A percentile compares a stretch with the other conserved stretches of the same genome.
These are phyloP conservation scores for Pseudopithomyces chartarum DNA, from an alignment of 2,329 filamentous ascomycete species.

Conservation along the genomic window DNA sequence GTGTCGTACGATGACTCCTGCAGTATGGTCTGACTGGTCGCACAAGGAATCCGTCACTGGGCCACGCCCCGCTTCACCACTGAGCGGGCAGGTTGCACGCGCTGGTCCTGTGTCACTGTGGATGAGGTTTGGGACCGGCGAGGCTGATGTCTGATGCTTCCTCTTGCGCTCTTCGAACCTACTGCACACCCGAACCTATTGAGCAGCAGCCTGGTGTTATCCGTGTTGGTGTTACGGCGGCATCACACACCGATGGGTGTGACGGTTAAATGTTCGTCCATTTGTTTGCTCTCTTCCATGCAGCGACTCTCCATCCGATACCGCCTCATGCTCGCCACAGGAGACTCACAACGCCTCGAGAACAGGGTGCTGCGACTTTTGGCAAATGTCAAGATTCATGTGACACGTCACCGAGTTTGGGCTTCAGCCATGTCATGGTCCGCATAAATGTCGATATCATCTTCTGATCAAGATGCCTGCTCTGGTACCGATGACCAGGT, in stretches of 20 bases:
- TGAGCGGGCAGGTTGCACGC: slow-evolving; percentile 9
- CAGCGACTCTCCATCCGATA: neutral
- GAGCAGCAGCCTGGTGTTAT: neutral
- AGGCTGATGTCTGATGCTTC: neutral
- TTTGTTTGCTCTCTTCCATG: neutral
- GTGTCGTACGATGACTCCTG: slow-evolving; percentile 17
- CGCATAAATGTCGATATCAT: neutral
- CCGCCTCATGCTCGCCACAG: no score
- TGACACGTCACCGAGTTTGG: no score
- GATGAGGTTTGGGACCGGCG: slow-evolving; percentile 4
- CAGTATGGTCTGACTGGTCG: slow-evolving; percentile 16
- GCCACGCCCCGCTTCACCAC: slow-evolving; percentile 1
- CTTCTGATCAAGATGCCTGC: neutral
- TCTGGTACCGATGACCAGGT: neutral
- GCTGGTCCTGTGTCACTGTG: slow-evolving; percentile 11
- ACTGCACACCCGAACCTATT: neutral
- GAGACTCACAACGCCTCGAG: no score
- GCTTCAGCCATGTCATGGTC: neutral
- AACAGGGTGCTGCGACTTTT: no score
- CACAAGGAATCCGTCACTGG: slow-evolving; percentile 1
- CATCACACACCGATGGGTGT: neutral
- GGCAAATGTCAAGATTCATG: no score
- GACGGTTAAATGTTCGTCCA: neutral
- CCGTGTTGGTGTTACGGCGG: neutral
- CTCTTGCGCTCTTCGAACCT: neutral